Conservation (phyloP, 768 basidiomycete species). For the Punctularia strigosozonata region DNA sequence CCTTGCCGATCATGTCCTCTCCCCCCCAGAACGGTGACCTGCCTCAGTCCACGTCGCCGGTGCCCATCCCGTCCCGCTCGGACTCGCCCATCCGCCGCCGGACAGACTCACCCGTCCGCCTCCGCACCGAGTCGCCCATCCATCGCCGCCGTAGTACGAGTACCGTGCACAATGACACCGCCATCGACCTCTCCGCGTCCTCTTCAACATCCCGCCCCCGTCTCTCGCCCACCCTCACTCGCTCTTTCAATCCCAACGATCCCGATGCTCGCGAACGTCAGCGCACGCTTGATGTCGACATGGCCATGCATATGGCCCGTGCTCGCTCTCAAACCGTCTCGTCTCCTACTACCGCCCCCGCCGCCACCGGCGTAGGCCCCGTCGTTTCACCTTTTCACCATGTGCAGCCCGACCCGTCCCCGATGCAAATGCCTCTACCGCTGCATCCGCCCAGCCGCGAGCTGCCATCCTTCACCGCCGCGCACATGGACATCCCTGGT, state of each 20-base stretch:
- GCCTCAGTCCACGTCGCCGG: conserved; percentile 14
- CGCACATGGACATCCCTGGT: conserved; percentile 10
- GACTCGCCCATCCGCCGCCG: conserved; percentile 12
- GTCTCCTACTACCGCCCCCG: conserved; percentile 15
- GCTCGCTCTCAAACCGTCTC: conserved; percentile 54
- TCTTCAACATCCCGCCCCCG: conserved; percentile 24
- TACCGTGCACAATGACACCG: conserved; percentile 18
- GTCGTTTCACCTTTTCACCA: not conserved
- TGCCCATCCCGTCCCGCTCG: conserved; percentile 13
- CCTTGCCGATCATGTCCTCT: conserved; percentile 12
- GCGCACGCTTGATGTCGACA: conserved; percentile 88
- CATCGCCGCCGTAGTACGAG: no score
- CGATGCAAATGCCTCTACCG: no score
- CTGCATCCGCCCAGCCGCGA: no score
- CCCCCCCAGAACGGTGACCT: conserved; percentile 13
- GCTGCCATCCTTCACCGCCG: conserved; percentile 19
- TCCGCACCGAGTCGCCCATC: conserved; percentile 12
- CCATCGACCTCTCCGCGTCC: conserved; percentile 13
- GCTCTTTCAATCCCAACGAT: conserved; percentile 59
- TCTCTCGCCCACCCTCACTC: conserved; percentile 49
- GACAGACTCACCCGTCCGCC: conserved; percentile 16
- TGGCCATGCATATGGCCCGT: conserved; percentile 71
- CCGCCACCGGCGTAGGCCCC: conserved; percentile 14
- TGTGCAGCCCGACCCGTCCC: no score
- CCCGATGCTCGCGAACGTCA: conserved; percentile 77